Evolutionary conservation across 768 basidiomycete species (phyloP), one percentile per base, ranked within the genome.

Genomic region (Podaxis sp.): DNA sequence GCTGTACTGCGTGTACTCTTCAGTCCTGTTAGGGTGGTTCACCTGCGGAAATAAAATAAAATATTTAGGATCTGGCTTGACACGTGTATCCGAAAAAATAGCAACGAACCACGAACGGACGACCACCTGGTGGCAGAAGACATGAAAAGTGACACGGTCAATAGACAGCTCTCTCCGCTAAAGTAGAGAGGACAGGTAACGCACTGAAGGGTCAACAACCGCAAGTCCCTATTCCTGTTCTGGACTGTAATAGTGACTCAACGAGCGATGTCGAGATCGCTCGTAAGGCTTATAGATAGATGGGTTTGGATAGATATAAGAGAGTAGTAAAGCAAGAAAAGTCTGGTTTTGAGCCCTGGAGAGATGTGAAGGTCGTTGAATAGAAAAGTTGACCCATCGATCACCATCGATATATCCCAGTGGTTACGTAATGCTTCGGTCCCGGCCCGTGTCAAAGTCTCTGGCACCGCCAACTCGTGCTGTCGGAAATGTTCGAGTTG

Each of bases 131-230:
- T 30, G 28, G 48, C 60, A 46, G 48, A 63, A 64, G 58, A 60
- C 55, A 63, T 55, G 60, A 54, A 71, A 65, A 69, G 61, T 33
- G 68, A 64, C 61, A 52, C 57, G 65, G 70, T 24, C 8, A 51
- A 11, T 26, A 22, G 12, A 28, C 9, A 22, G 2, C 12, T 24
- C 49, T 22, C 49, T 24, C 19, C 26, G 3, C 19, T 0, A 26
- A 68, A 55, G 53, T 40, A 63, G 9, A 63, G 64, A 59, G 61
- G 53, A 63, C 63, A 65, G 2, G 65, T 61, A 26, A 73, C 89
- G 68, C 65, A 92, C 90, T 84, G 84, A 74, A 87, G 85, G 87
- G 87, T 87, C 88, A 90, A 76, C 74, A 90, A 81, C 82, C 90
- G 89, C 74, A 92, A 87, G 81, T 92, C 89, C 75, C 77, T 82